phyloP scores from a whole-genome alignment of 352 stramenopile genomes.

The Pythium plurisporium region DNA sequence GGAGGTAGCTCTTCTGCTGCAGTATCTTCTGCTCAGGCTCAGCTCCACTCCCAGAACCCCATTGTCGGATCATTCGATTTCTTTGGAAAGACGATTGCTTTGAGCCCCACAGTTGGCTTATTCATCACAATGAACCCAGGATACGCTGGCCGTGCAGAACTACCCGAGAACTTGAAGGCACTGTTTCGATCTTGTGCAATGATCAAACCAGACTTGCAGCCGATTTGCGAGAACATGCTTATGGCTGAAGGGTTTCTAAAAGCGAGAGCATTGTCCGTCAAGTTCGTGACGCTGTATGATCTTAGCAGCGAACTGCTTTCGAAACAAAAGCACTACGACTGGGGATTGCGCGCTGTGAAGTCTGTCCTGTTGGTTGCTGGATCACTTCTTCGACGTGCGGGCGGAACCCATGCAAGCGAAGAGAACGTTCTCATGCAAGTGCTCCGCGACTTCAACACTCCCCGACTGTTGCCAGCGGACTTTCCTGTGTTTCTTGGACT shows the following conservation, averaged over 20 bases:
- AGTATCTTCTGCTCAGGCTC: conserved; percentile 4
- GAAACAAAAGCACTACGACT: conserved; percentile 93
- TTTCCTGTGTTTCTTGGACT: conserved; percentile 93
- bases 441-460: conserved; percentile 95
- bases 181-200: conserved; percentile 91
- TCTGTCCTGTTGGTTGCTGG: conserved; percentile 95
- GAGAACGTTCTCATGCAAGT: conserved; percentile 94
- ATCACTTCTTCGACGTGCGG: conserved; percentile 84
- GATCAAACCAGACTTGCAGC: conserved; percentile 89
- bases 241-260: conserved; percentile 93
- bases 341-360: conserved; percentile 94
- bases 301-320: conserved; percentile 83
- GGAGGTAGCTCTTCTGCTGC: neutral
- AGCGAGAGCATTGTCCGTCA: conserved; percentile 70
- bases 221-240: conserved; percentile 94
- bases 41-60: conserved; percentile 3
- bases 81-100: conserved; percentile 81
- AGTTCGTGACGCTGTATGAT: conserved; percentile 90
- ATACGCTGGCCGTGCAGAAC: conserved; percentile 87
- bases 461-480: conserved; percentile 90
- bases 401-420: conserved; percentile 50
- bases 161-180: conserved; percentile 92
- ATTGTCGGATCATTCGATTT: conserved; percentile 84
- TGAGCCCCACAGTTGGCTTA: conserved; percentile 85
- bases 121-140: conserved; percentile 96